phyloP scores from a whole-genome alignment of 2,329 filamentous ascomycete genomes.

The Arthrobotrys iridis region DNA sequence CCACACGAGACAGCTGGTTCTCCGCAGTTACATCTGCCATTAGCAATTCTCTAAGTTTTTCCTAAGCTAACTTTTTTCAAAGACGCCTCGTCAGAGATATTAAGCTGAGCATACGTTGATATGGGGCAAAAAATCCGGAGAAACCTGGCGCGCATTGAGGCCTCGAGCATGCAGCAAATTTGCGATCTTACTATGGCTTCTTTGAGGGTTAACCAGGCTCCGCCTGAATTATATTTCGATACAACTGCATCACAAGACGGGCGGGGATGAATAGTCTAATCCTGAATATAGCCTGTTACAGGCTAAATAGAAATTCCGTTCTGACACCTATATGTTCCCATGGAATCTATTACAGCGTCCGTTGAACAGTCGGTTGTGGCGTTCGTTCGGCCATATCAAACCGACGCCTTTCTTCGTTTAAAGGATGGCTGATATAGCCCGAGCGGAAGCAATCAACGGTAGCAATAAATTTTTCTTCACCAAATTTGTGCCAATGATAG shows the following conservation, averaged over 20 bases:
- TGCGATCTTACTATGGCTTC: background rate
- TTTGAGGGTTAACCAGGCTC: background rate
- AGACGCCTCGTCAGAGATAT: background rate
- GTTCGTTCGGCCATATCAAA: slow-evolving; percentile 35
- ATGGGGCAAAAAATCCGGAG: slow-evolving; percentile 23
- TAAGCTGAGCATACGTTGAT: background rate
- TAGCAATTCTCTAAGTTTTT: background rate
- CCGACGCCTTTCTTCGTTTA: background rate
- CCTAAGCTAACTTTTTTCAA: too few species aligned
- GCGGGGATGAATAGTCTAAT: slow-evolving; percentile 36
- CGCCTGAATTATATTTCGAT: too few species aligned
- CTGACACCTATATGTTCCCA: background rate
- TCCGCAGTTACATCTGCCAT: background rate
- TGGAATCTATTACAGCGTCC: slow-evolving; percentile 2
- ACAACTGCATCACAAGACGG: slow-evolving; percentile 8
- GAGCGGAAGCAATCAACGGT: slow-evolving; percentile 27
- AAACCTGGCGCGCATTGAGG: slow-evolving; percentile 6
- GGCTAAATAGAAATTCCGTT: slow-evolving; percentile 46
- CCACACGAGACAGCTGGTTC: background rate
- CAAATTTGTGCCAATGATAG: background rate
- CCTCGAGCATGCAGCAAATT: background rate
- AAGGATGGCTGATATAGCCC: slow-evolving; percentile 38
- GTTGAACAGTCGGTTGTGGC: slow-evolving; percentile 46
- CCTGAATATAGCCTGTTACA: slow-evolving; percentile 40
- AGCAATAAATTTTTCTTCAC: background rate